Base-by-base conservation (phyloP, 2,329 filamentous ascomycete species). In the Westerdykella aurantiaca region DNA sequence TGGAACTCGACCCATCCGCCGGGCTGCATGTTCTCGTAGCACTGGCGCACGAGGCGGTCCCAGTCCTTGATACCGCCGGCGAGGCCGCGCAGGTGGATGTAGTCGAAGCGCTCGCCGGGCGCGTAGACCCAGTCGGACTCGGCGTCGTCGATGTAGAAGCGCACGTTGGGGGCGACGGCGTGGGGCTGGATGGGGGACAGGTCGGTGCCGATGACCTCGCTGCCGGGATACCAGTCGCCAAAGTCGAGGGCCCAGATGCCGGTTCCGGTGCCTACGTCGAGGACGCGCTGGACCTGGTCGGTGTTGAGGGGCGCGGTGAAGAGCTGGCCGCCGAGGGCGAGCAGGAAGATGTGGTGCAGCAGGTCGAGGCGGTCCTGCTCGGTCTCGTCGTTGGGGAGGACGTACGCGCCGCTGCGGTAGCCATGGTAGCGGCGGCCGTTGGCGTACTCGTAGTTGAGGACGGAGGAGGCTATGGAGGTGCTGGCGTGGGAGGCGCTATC, bases 111-210 rank as follows among this genome's bases (percentile, higher is more conserved):
- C 42, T 74, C 67, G 38, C 51, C 45, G 11, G 51, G 42, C 7
- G 42, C 35, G 31, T 65, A 66, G 5, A 65, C 52, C 69, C 69
- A 71, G 13, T 68, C 63, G 29, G 55, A 51, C 46, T 70, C 67
- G 40, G 61, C 61, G 43, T 71, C 67, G 55, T 71, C 69, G 42
- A 70, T 64, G 51, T 69, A 64, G 57, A 71, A 70, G 41, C 63
- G 61, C 21, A 60, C 58, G 44, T 71, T 70, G 0, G 67, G 60
- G 2, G 69, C 68, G 10, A 67, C 57, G 62, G 63, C 68, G 17
- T 53, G 61, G 10, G 66, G 64, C 46, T 69, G 66, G 41, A 69
- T 66, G 45, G 66, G 64, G 6, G 50, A 57, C 5, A 69, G 53
- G 37, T 69, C 66, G 17, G 60, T 68, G 39, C 66, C 66, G 3